Conservation (phyloP, 2,329 filamentous ascomycete species). For the Blastomyces parvus region DNA sequence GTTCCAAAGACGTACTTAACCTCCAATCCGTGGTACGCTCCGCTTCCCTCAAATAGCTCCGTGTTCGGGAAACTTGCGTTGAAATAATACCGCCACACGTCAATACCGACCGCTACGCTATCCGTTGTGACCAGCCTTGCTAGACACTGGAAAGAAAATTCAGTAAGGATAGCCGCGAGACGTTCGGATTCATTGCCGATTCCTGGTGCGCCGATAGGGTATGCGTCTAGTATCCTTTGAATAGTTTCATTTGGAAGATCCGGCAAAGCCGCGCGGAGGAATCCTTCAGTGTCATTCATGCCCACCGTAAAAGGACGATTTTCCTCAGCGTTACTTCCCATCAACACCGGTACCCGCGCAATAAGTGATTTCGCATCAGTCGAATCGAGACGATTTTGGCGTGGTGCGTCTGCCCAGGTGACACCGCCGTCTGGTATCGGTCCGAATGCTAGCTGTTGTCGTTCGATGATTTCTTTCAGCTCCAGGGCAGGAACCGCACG, state of each 20-base stretch:
- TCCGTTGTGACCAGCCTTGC: conserved; percentile 16
- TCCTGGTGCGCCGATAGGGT: conserved; percentile 14
- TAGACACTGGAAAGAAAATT: conserved; percentile 19
- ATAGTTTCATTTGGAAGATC: conserved; percentile 7
- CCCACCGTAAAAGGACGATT: conserved; percentile 16
- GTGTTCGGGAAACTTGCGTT: conserved; percentile 24
- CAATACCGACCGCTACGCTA: conserved; percentile 14
- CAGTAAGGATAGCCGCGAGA: conserved; percentile 17
- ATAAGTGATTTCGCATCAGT: conserved; percentile 9
- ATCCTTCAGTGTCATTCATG: conserved; percentile 12
- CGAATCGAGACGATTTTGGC: conserved; percentile 14
- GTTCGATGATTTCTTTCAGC: conserved; percentile 17
- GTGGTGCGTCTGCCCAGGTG: conserved; percentile 30
- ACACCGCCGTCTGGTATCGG: conserved; percentile 24
- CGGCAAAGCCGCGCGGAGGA: conserved; percentile 7
- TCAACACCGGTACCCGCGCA: conserved; percentile 21
- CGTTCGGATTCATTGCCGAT: conserved; percentile 12
- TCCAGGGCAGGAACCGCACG: conserved; percentile 14
- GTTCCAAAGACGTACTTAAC: conserved; percentile 26
- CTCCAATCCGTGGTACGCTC: conserved; percentile 29
- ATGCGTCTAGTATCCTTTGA: conserved; percentile 6
- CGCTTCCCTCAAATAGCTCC: conserved; percentile 16
- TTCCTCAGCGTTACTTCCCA: conserved; percentile 22
- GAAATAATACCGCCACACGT: conserved; percentile 24
- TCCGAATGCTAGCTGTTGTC: conserved; percentile 14